Conservation (phyloP, 805 yeast genomes). For the Saccharomycopsis guyanensis region DNA sequence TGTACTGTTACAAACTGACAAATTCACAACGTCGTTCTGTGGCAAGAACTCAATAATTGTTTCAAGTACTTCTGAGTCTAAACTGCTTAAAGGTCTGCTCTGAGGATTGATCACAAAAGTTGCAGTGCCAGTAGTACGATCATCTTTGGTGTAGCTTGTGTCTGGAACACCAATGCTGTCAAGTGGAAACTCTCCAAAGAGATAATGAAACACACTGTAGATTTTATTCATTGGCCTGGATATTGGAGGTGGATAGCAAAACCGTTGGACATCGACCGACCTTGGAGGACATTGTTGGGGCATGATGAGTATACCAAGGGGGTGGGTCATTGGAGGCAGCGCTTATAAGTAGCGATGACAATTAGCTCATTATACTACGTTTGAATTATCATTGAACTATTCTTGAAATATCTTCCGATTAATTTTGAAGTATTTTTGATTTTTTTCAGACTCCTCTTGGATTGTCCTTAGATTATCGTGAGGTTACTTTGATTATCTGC, state of each 20-base stretch:
- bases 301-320: not conserved
- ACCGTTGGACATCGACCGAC: too few relatives aligned
- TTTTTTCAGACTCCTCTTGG: too few relatives aligned
- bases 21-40: conserved; percentile 32
- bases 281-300: not conserved
- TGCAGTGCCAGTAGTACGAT: not conserved
- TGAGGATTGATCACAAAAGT: conserved; percentile 2
- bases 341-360: not conserved
- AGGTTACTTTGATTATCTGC: too few relatives aligned
- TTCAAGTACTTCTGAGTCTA: not conserved
- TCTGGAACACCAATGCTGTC: not conserved
- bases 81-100: not conserved
- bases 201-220: not conserved
- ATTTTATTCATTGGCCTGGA: not conserved
- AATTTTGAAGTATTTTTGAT: too few relatives aligned
- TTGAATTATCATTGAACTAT: too few relatives aligned
- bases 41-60: conserved; percentile 28
- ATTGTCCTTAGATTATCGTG: too few relatives aligned
- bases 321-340: not conserved
- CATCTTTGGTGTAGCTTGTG: not conserved
- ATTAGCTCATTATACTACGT: too few relatives aligned
- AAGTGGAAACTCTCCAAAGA: not conserved
- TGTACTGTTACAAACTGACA: conserved; percentile 29
- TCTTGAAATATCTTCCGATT: too few relatives aligned
- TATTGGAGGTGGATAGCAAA: too few relatives aligned